Base-by-base conservation (phyloP, 306 rosid species). In the Acacia crassicarpa region DNA sequence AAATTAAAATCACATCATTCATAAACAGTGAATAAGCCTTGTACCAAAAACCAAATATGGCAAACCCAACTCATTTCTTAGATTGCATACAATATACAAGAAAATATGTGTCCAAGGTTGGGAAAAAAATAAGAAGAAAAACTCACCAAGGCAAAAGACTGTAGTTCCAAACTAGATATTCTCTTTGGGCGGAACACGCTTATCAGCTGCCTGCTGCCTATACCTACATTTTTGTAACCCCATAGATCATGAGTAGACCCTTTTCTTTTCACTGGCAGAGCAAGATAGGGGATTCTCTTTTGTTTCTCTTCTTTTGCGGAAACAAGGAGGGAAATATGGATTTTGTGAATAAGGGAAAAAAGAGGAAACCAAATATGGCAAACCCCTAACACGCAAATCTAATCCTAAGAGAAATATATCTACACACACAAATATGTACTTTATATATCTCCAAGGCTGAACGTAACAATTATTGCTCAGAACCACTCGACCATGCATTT, bases 401-500 rank as follows among this genome's bases (percentile, higher is more conserved):
- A 27, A 69, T 43, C 49, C 45, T 3, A 58, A 3, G 16, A 4
- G 15, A 79, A 20, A 17, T 5, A 33, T 33, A 61, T 23, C 11
- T 9, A 56, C 15, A n/a, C 14, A n/a, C 1, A n/a, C 2, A n/a
- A 9, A 58, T 3, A 6, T 4, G 17, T 14, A 48, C 4, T 12
- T 48, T 0, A 9, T 2, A 56, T 20, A 58, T 22, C 25, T 13
- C 13, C 17, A 81, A 53, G 59, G 67, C 27, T 63, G 73, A 71
- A 38, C 49, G 62, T 48, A 33, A 14, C 43, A 4, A 20, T 33
- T 54, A 9, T 59, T 27, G 56, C 48, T 90, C 82, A 91, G 84
- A 91, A 95, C 97, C 99, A 95, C 86, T 95, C 98, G 9, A 89
- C 77, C 67, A 74, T 80, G 82, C 92, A 91, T 83, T 86, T 89